Evolutionary conservation across 2,329 filamentous ascomycete genomes (phyloP), one percentile per base, ranked within the genome.

Genomic region (Epichloe gansuensis): DNA sequence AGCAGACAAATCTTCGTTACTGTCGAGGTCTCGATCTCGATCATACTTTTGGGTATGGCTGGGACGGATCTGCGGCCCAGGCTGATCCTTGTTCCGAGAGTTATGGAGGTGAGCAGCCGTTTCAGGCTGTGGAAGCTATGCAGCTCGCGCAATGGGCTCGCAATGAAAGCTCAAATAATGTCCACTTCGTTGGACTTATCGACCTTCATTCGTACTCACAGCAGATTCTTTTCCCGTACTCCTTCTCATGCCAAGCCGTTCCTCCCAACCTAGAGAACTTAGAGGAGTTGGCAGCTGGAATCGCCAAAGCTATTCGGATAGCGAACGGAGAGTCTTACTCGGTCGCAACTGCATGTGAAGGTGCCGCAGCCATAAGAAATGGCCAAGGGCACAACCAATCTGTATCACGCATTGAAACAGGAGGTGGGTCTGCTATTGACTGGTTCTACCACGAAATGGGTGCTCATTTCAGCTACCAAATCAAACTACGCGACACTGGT

Each of bases 201-300:
- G 93, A 98, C 65, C 75, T 97, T 28, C 93, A 98, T 69, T 91
- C 88, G 2, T 98, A 97, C 67, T 94, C 89, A 0, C 91, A 98
- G 69, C 87, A 96, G 68, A 85, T 98, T 23, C 76, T 97, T 8
- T 96, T 93, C 65, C 93, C 93, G 0, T 97, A 91, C 66, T 84
- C 87, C 5, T 95, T 88, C 69, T 88, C 87, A 12, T 98, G 93
- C 73, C 72, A 75, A 5, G 75, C 79, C 5, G 74, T 83, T 31
- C 91, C 93, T 12, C 91, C 91, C 0, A 90, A 90, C 39, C 73
- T 93, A 15, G 93, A 98, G 69, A 95, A 94, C 61, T 78, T 98
- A 1, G 82, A 95, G 67, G 93, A 98, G 67, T 77, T 97, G 17
- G 93, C 85, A 2, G 78, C 90, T 52, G 91, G 91, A 28, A 77